These are phyloP conservation scores for Hypoxylon rubiginosum DNA, from an alignment of 2,329 filamentous ascomycete species.

Conservation along the genomic window DNA sequence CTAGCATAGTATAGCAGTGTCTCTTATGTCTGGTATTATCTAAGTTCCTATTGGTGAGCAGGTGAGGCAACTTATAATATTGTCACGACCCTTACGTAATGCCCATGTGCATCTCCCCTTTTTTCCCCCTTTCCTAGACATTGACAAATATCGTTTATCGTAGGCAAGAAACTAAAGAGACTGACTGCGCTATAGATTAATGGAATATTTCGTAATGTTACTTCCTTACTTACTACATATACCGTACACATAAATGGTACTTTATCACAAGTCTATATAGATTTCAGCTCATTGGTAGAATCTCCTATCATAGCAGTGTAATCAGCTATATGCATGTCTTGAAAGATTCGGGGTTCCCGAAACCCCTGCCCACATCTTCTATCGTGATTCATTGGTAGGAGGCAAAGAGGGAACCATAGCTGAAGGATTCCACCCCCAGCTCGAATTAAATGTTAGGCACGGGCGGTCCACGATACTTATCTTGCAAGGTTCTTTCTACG, in stretches of 20 bases:
- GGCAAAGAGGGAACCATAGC: slow-evolving; percentile 4
- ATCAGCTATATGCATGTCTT: slow-evolving; percentile 23
- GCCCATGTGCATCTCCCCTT: too few relatives aligned
- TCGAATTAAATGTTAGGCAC: not conserved
- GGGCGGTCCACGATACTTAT: not conserved
- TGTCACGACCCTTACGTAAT: too few relatives aligned
- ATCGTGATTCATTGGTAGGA: too few relatives aligned
- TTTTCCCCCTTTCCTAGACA: too few relatives aligned
- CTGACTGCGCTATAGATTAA: too few relatives aligned
- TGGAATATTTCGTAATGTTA: too few relatives aligned
- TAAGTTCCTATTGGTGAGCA: too few relatives aligned
- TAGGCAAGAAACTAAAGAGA: too few relatives aligned
- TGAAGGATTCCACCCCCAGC: slow-evolving; percentile 10
- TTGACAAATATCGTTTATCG: too few relatives aligned
- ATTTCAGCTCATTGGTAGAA: not conserved
- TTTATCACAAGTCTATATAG: not conserved
- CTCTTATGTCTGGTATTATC: too few relatives aligned
- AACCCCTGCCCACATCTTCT: not conserved
- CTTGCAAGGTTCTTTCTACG: not conserved
- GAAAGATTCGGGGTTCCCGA: slow-evolving; percentile 33
- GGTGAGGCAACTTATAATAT: too few relatives aligned
- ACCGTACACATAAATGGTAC: not conserved
- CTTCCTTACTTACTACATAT: not conserved
- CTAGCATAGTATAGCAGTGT: too few relatives aligned
- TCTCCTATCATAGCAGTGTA: slow-evolving; percentile 3